phyloP scores from a whole-genome alignment of 2,329 filamentous ascomycete genomes.

The Talaromyces sp. region DNA sequence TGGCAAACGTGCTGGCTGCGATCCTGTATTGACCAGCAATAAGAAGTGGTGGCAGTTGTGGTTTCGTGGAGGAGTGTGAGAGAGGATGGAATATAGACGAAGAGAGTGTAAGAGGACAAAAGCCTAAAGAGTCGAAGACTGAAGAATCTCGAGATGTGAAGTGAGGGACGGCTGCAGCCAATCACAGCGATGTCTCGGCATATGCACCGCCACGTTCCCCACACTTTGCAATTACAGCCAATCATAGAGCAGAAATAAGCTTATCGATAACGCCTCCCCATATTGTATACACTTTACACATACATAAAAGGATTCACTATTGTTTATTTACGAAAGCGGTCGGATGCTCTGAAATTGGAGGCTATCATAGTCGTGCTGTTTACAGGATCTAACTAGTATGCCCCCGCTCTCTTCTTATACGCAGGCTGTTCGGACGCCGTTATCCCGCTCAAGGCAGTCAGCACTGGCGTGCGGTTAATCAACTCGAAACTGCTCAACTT shows the following conservation, averaged over 20 bases:
- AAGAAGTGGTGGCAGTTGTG: not conserved
- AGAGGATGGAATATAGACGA: not conserved
- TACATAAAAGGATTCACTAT: not conserved
- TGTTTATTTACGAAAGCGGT: not conserved
- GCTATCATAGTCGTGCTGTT: not conserved
- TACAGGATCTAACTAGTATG: slow-evolving; percentile 40
- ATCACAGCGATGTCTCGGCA: not conserved
- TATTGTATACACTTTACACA: no score
- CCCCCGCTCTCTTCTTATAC: slow-evolving; percentile 44
- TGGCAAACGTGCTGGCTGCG: not conserved
- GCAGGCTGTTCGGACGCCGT: slow-evolving; percentile 40
- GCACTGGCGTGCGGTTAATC: slow-evolving; percentile 44
- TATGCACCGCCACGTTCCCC: not conserved
- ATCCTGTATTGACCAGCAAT: not conserved
- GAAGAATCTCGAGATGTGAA: not conserved
- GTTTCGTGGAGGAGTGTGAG: not conserved
- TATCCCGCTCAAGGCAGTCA: slow-evolving; percentile 46
- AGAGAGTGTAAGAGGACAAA: not conserved
- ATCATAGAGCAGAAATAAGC: not conserved
- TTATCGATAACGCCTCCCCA: not conserved
- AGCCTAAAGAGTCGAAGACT: not conserved
- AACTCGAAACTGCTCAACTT: slow-evolving; percentile 52
- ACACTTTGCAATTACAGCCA: not conserved
- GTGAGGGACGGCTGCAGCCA: not conserved
- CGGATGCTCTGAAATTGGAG: not conserved